Evolutionary conservation across 2,329 filamentous ascomycete species (phyloP).

Genomic region (Fusarium dimerum): DNA sequence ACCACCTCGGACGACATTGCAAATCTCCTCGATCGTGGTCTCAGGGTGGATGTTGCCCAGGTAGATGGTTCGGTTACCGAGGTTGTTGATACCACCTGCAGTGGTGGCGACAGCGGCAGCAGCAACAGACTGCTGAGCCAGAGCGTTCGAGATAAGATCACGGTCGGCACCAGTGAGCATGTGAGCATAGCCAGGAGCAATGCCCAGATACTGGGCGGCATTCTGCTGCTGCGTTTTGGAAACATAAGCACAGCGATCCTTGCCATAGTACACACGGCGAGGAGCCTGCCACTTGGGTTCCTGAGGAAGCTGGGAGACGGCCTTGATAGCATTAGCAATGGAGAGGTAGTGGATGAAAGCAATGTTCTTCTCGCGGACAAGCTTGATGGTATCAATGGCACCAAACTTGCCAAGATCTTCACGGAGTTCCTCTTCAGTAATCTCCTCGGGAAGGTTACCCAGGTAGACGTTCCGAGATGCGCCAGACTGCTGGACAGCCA

Average conservation of each 20-base stretch:
- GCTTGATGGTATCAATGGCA: conserved; percentile 94
- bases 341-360: conserved; percentile 97
- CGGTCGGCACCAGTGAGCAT: conserved; percentile 95
- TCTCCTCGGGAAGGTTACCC: conserved; percentile 88
- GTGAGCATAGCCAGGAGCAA: conserved; percentile 93
- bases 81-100: conserved; percentile 93
- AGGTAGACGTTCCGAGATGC: conserved; percentile 97
- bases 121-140: conserved; percentile 96
- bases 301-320: conserved; percentile 92
- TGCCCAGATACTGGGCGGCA: conserved; percentile 95
- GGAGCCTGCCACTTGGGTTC: conserved; percentile 96
- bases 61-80: conserved; percentile 97
- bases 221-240: conserved; percentile 99
- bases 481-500: conserved; percentile 95
- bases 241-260: conserved; percentile 96
- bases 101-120: conserved; percentile 95
- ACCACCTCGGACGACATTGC: conserved; percentile 95
- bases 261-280: conserved; percentile 96
- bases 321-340: conserved; percentile 97
- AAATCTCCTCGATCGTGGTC: conserved; percentile 98
- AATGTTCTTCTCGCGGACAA: conserved; percentile 96
- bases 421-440: conserved; percentile 86
- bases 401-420: conserved; percentile 97
- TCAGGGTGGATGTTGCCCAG: conserved; percentile 98
- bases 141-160: conserved; percentile 91